Conservation (phyloP, 192 early-diverging fungal species). For the Gryganskiella cystojenkinii region DNA sequence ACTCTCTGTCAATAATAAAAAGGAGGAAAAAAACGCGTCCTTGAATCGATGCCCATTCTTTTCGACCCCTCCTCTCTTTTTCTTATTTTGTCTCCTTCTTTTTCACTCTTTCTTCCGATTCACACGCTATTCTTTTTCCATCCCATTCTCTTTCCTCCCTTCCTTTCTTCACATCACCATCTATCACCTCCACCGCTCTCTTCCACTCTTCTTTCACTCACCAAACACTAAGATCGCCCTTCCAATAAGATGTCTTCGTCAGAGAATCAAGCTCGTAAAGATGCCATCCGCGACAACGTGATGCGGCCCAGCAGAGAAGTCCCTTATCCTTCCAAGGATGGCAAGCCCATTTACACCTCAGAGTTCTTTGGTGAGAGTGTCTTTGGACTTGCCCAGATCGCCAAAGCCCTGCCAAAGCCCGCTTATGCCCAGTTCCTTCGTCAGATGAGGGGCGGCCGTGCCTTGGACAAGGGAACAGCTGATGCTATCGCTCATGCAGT, state of each 20-base stretch:
- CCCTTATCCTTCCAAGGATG: conserved; percentile 78
- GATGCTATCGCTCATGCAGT: conserved; percentile 98
- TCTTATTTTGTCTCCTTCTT: conserved; percentile 10
- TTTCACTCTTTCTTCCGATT: conserved; percentile 11
- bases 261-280: conserved; percentile 50
- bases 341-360: conserved; percentile 78
- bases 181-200: neutral
- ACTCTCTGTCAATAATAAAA: no score
- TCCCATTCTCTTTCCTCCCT: neutral
- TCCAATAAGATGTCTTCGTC: conserved; percentile 26
- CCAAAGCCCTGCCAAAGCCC: conserved; percentile 90
- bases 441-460: conserved; percentile 88
- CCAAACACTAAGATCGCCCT: neutral
- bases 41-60: no score
- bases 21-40: no score
- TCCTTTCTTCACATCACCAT: conserved; percentile 1
- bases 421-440: conserved; percentile 89
- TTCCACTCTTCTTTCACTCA: neutral
- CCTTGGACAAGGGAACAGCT: conserved; percentile 91
- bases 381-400: conserved; percentile 89
- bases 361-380: conserved; percentile 94
- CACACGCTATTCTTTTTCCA: conserved; percentile 10
- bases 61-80: neutral
- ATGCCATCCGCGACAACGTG: conserved; percentile 58
- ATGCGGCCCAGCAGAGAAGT: conserved; percentile 72